phyloP scores from a whole-genome alignment of 768 basidiomycete species.

The Nidularia pulvinata region DNA sequence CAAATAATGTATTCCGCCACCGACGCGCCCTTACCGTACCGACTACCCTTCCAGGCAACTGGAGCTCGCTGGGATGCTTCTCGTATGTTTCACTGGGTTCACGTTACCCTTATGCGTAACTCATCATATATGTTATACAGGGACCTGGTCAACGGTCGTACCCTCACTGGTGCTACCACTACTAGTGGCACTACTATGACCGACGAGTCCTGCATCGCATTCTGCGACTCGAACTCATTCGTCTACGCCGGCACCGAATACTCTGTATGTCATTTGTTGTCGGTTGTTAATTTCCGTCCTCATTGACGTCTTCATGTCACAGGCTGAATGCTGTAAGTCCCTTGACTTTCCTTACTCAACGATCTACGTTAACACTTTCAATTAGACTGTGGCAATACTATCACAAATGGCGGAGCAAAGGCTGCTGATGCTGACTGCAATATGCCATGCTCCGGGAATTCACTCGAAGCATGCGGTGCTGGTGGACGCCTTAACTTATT shows the following conservation, averaged over 20 bases:
- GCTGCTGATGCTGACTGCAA: constrained; percentile 55
- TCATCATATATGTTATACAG: constrained; percentile 24
- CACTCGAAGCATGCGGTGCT: constrained; percentile 60
- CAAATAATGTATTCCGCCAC: constrained; percentile 15
- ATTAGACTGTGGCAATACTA: constrained; percentile 63
- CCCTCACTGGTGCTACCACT: constrained; percentile 49
- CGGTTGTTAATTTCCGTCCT: neutral
- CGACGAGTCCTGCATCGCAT: constrained; percentile 45
- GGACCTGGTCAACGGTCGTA: constrained; percentile 57
- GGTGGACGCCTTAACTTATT: constrained; percentile 61
- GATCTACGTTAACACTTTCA: constrained; percentile 2
- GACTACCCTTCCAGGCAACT: constrained; percentile 45
- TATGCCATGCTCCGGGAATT: constrained; percentile 59
- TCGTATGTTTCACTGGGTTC: constrained; percentile 34
- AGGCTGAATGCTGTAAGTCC: constrained; percentile 28
- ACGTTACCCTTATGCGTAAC: constrained; percentile 1
- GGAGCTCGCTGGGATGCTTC: constrained; percentile 63
- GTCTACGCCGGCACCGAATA: constrained; percentile 75
- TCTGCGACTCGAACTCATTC: constrained; percentile 44
- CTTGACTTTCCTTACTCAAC: neutral
- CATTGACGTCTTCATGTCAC: constrained; percentile 1
- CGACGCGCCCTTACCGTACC: constrained; percentile 37
- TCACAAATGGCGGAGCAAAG: constrained; percentile 43
- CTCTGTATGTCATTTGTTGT: constrained; percentile 14
- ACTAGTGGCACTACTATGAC: constrained; percentile 58